Percentiles rank a stretch among this genome's conserved stretches.
Evolutionary conservation across 2,329 filamentous ascomycete species (phyloP).

Genomic region (Microdochium paspali): DNA sequence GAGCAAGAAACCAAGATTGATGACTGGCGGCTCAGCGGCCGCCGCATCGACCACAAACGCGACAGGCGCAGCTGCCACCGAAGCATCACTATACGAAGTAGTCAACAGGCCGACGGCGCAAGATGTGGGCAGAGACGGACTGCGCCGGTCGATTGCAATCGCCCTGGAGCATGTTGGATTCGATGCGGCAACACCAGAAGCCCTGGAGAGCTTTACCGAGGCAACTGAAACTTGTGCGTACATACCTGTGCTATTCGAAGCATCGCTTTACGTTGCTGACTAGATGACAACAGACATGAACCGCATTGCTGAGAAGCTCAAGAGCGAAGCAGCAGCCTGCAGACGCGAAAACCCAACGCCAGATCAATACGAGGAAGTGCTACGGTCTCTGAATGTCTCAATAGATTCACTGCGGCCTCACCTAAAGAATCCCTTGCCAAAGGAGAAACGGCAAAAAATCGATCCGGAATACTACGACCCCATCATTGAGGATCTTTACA

Average conservation of each 20-base stretch:
- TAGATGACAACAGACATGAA: constrained; percentile 30
- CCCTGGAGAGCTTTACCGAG: constrained; percentile 47
- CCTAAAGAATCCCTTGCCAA: constrained; percentile 40
- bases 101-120: constrained; percentile 15
- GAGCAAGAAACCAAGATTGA: not conserved
- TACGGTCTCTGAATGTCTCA: constrained; percentile 42
- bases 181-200: constrained; percentile 40
- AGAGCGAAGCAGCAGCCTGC: constrained; percentile 34
- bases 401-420: constrained; percentile 45
- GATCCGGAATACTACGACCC: constrained; percentile 27
- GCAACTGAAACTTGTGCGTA: constrained; percentile 48
- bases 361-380: constrained; percentile 44
- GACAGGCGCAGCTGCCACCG: not conserved
- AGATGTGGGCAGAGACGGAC: constrained; percentile 26
- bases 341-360: constrained; percentile 45
- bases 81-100: constrained; percentile 5
- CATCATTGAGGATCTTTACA: constrained; percentile 23
- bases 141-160: constrained; percentile 47
- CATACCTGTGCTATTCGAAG: not conserved
- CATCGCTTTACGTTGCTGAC: not conserved
- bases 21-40: not conserved
- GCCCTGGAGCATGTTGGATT: constrained; percentile 51
- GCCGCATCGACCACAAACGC: not conserved
- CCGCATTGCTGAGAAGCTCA: constrained; percentile 37
- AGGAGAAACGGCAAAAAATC: constrained; percentile 22